phyloP scores from a whole-genome alignment of 169 alveolate genomes.

The Plasmodium cynomolgi region DNA sequence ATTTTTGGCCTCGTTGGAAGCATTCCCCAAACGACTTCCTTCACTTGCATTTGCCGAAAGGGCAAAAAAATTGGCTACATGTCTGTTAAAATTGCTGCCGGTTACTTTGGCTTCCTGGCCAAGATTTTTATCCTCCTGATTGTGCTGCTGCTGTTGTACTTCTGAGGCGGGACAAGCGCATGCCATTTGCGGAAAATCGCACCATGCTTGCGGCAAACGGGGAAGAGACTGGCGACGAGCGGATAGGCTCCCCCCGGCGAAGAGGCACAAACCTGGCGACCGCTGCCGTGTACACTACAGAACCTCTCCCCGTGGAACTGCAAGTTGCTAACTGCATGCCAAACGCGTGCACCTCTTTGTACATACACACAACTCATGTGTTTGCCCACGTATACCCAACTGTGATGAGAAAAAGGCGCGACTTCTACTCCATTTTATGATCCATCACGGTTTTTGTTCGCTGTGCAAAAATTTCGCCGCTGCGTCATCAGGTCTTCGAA shows the following conservation, averaged over 20 bases:
- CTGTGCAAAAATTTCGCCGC: neutral
- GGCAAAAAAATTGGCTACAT: constrained; percentile 42
- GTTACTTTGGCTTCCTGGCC: constrained; percentile 38
- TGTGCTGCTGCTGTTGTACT: constrained; percentile 14
- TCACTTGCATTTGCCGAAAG: constrained; percentile 39
- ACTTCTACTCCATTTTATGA: neutral
- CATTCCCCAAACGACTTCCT: constrained; percentile 34
- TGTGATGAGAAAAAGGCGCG: neutral
- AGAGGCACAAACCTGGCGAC: neutral
- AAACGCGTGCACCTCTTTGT: neutral
- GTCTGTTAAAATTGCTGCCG: constrained; percentile 42
- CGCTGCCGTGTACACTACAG: neutral
- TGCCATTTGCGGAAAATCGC: too few relatives aligned
- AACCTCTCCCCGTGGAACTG: neutral
- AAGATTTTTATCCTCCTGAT: constrained; percentile 22
- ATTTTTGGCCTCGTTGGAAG: constrained; percentile 49
- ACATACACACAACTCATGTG: neutral
- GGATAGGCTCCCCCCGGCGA: neutral
- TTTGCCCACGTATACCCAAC: neutral
- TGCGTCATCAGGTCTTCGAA: neutral
- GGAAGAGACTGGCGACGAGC: neutral
- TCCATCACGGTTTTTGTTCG: neutral
- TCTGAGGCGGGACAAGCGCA: neutral
- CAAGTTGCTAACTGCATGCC: neutral
- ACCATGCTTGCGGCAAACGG: too few relatives aligned